Evolutionary conservation across 1,139 yeast genomes (phyloP).

Genomic region (Ashbya aceris): DNA sequence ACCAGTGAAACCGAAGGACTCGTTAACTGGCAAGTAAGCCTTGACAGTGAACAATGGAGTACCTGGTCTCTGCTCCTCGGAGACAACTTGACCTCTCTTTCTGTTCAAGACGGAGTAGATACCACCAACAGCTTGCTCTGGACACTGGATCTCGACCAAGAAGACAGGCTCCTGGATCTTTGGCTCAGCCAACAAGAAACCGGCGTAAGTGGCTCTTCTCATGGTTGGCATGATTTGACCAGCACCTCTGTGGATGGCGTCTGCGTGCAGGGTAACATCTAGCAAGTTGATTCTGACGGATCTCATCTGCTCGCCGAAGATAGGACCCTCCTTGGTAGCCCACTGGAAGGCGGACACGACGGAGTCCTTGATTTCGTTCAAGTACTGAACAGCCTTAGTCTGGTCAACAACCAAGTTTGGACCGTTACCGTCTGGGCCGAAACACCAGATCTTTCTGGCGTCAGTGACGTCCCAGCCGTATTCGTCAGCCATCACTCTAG

Average conservation of each 20-base stretch:
- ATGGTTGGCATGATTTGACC: conserved; percentile 99
- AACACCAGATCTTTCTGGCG: conserved; percentile 99
- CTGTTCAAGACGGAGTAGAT: conserved; percentile 98
- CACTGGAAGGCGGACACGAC: conserved; percentile 99
- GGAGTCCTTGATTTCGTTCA: conserved; percentile 98
- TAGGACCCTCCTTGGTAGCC: conserved; percentile 99
- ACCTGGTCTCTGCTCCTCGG: conserved; percentile 99
- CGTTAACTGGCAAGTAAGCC: conserved; percentile 99
- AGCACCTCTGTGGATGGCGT: conserved; percentile 99
- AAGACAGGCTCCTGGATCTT: conserved; percentile 98
- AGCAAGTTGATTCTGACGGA: conserved; percentile 94
- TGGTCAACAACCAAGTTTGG: conserved; percentile 98
- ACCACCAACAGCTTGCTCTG: conserved; percentile 99
- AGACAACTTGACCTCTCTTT: conserved; percentile 99
- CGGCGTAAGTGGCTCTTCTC: conserved; percentile 99
- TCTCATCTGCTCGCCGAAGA: conserved; percentile 94
- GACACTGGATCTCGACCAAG: conserved; percentile 99
- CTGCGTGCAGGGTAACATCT: conserved; percentile 99
- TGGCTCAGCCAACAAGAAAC: conserved; percentile 96
- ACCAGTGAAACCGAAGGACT: conserved; percentile 99
- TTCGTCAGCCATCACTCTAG: conserved; percentile 97
- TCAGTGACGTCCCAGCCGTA: conserved; percentile 99
- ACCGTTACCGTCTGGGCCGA: conserved; percentile 99
- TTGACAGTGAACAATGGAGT: conserved; percentile 98
- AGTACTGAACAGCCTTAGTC: conserved; percentile 99